Evolutionary conservation across 352 stramenopile species (phyloP), one percentile per base, ranked within the genome.

Genomic region (Phytopythium oedochilum): DNA sequence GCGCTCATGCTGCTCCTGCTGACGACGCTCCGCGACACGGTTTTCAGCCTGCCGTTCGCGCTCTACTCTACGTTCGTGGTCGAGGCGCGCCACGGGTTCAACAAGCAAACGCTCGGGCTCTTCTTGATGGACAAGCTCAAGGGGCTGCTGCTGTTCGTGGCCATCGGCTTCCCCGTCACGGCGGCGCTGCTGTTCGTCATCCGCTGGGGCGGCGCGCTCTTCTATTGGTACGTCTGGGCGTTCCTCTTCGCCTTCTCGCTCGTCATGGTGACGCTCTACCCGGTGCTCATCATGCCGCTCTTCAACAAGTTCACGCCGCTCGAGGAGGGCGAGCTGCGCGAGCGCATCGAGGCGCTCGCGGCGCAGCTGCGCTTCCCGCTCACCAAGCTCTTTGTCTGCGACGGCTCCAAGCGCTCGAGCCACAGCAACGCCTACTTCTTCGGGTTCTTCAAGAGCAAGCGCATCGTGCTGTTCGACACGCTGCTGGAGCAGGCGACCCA

Each of bases 81-180:
- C 52, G 97, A 99, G 67, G 84, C 82, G 38, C 88, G 94, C 34
- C 96, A 99, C 63, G 96, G 96, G 25, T 99, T 99, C 63, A 99
- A 99, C 73, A 99, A 99, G 67, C 88, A 97, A 60, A 98, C 96
- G 23, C 61, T 96, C 1, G 68, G 70, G 17, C 73, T 99, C 18
- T 99, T 98, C 63, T 72, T 98, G 42, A 87, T 78, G 17, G 97
- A 99, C 78, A 98, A 98, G 65, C 54, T 98, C 57, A 99, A 99
- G 66, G 73, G 76, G 23, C 71, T 98, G 5, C 40, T 65, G 39
- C 71, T 99, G n/a, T 92, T 90, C 51, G 71, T 88, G 23, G 75
- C 80, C 8, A 96, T 93, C 36, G 81, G 81, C 4, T 88, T 75
- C 57, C 81, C 83, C 0, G 65, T 93, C 8, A 79, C 68, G 9